Base-by-base conservation (phyloP, 257 asterid species). In the Orobanche coerulescens region DNA sequence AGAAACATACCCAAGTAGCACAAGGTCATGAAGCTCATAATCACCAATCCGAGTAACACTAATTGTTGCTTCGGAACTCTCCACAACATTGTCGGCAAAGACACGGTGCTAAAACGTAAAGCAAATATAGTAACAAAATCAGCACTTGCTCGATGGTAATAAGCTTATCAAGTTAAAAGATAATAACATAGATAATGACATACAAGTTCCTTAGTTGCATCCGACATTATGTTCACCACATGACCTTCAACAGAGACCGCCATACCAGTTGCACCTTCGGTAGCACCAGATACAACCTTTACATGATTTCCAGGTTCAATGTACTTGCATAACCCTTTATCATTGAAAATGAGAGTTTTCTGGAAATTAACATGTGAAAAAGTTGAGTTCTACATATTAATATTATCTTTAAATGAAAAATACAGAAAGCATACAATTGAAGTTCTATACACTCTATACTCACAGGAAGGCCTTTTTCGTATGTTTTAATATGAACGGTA, bases 251-350 rank as follows among this genome's bases (percentile, higher is more conserved):
- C 91, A 5, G 97, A 89, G 64, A 89, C 97, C 48, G 86, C 99
- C 99, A 93, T 86, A 30, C 99, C 97, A 44, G 97, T 89, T n/a
- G 95, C 95, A 69, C 99, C 99, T 79, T 89, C 99, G 4, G 87
- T 73, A 52, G 95, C 85, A 62, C 99, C 97, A 61, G 97, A 68
- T 30, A 83, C 94, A 68, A 93, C 94, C 77, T 93, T 93, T 13
- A 93, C 96, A 64, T 89, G 97, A 73, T 93, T 84, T 73, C 97
- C 99, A 60, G 84, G 94, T 61, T 93, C 95, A 67, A 93, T 89
- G 73, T 86, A 93, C 75, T 93, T 93, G 84, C 97, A 93, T 10
- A 93, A 88, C 76, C 81, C 97, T 68, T 77, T 89, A 65, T 89
- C 95, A 48, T 78, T 75, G 59, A 93, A 75, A 54, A 91, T 86